These are phyloP conservation scores for Amphirosellinia nigrospora DNA, from an alignment of 495 filamentous ascomycete genomes.

Conservation along the genomic window DNA sequence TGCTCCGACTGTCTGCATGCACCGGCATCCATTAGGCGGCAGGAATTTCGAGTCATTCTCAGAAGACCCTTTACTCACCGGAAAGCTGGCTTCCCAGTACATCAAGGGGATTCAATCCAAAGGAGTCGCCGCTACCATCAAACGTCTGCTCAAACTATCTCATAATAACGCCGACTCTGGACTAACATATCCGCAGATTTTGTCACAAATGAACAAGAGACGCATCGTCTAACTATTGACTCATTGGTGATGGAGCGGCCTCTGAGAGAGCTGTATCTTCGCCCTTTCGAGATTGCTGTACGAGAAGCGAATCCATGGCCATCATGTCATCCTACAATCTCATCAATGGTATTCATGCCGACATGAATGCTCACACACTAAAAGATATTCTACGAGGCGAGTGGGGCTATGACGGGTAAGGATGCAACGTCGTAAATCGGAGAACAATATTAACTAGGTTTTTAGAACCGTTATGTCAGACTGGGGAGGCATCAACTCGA, in stretches of 20 bases:
- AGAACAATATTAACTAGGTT: constrained; percentile 29
- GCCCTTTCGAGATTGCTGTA: constrained; percentile 82
- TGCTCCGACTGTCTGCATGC: constrained; percentile 83
- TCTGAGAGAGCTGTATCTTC: constrained; percentile 80
- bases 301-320: constrained; percentile 79
- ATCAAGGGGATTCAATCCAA: constrained; percentile 76
- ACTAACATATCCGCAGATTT: constrained; percentile 61
- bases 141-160: constrained; percentile 56
- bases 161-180: constrained; percentile 8
- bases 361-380: constrained; percentile 73
- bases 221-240: constrained; percentile 74
- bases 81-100: constrained; percentile 74
- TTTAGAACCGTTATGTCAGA: constrained; percentile 73
- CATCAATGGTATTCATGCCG: constrained; percentile 79
- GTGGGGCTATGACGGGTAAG: constrained; percentile 74
- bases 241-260: constrained; percentile 74
- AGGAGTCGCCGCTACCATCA: constrained; percentile 78
- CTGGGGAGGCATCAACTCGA: constrained; percentile 76
- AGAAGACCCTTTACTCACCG: constrained; percentile 80
- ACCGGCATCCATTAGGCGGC: constrained; percentile 80
- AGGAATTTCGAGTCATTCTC: constrained; percentile 89
- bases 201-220: constrained; percentile 86
- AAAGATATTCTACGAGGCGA: constrained; percentile 76
- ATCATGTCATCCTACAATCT: constrained; percentile 87
- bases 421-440: constrained; percentile 21